A percentile compares a stretch with the other conserved stretches of the same genome.
Evolutionary conservation across 305 asterid species (phyloP).

Genomic region (Fraxinus platypoda): DNA sequence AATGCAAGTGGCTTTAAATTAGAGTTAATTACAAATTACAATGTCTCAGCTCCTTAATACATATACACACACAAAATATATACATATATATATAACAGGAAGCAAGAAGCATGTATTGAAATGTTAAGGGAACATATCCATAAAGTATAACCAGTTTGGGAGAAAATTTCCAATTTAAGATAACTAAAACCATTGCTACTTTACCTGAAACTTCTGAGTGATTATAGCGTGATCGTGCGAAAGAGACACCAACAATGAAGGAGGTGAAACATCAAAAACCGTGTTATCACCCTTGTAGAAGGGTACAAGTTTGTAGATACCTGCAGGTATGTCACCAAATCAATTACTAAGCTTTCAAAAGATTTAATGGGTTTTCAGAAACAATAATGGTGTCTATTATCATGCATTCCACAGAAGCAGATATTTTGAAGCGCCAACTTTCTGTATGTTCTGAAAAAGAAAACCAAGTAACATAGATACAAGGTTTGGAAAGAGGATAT

Average conservation of each 20-base stretch:
- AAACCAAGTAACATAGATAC: background rate
- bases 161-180: background rate
- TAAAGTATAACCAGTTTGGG: conserved; percentile 21
- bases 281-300: conserved; percentile 97
- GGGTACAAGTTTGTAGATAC: conserved; percentile 81
- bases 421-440: conserved; percentile 8
- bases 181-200: conserved; percentile 19
- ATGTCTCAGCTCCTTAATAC: background rate
- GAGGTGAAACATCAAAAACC: conserved; percentile 93
- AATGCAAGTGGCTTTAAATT: background rate
- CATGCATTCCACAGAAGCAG: conserved; percentile 12
- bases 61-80: background rate
- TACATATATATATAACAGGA: background rate
- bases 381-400: conserved; percentile 2
- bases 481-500: conserved; percentile 8
- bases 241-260: conserved; percentile 67
- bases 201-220: conserved; percentile 86
- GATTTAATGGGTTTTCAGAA: conserved; percentile 11
- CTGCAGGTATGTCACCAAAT: conserved; percentile 44
- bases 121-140: background rate
- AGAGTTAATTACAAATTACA: background rate
- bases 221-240: conserved; percentile 71
- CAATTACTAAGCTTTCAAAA: conserved; percentile 17
- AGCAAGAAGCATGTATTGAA: conserved; percentile 4
- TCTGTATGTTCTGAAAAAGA: background rate